Evolutionary conservation across 164 flowering plant genomes (phyloP).

Genomic region (Platanus orientalis): DNA sequence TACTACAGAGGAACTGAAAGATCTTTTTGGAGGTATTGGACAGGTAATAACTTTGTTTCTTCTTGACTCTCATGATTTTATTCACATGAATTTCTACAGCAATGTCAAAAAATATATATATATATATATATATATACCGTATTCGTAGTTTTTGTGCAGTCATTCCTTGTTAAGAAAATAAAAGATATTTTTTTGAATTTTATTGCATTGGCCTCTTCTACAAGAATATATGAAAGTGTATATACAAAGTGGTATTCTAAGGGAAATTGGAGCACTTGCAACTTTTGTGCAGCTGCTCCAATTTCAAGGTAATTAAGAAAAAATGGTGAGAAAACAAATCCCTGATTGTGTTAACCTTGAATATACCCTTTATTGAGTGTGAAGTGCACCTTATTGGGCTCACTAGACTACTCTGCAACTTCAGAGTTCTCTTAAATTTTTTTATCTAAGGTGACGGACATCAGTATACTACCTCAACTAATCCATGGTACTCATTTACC

Average conservation of each 20-base stretch:
- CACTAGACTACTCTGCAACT: background rate
- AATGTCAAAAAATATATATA: no score
- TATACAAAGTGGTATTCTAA: no score
- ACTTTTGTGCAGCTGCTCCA: background rate
- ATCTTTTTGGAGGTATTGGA: slow-evolving; percentile 98
- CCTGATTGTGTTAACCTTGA: background rate
- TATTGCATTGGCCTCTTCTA: no score
- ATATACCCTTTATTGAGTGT: background rate
- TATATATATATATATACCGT: no score
- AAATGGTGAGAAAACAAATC: background rate
- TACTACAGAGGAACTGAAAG: slow-evolving; percentile 72
- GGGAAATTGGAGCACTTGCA: background rate
- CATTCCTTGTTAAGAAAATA: no score
- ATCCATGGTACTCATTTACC: background rate
- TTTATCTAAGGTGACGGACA: background rate
- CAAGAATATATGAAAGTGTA: no score
- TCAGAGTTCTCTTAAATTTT: background rate
- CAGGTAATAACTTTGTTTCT: slow-evolving; percentile 46
- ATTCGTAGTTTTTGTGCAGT: no score
- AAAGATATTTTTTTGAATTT: no score
- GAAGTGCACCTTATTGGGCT: background rate
- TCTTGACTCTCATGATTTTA: background rate
- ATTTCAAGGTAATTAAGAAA: background rate
- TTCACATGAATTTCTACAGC: no score
- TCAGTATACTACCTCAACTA: background rate